A percentile compares a stretch with the other conserved stretches of the same genome.
These are phyloP conservation scores for Jatropha curcas DNA, from an alignment of 345 rosid genomes.

Conservation along the genomic window DNA sequence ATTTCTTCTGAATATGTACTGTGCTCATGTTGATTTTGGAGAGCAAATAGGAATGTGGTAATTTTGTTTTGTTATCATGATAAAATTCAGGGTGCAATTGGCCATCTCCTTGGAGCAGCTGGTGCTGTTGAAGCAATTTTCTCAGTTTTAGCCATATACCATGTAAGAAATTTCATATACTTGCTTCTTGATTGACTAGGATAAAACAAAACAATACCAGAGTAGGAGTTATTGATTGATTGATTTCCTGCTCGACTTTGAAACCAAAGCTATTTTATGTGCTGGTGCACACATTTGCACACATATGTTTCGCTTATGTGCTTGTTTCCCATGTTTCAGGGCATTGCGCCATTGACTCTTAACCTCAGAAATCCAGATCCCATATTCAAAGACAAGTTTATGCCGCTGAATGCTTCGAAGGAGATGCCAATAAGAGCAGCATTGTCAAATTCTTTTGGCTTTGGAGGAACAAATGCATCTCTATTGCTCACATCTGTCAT, in stretches of 20 bases:
- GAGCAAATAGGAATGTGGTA: background rate
- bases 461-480: conserved; percentile 93
- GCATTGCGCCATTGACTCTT: conserved; percentile 81
- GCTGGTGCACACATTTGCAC: background rate
- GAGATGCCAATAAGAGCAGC: conserved; percentile 68
- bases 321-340: conserved; percentile 53
- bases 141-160: conserved; percentile 65
- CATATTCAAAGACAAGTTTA: conserved; percentile 53
- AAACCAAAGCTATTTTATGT: background rate
- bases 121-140: conserved; percentile 94
- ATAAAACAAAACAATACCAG: background rate
- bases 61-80: background rate
- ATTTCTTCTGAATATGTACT: background rate
- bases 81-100: conserved; percentile 71
- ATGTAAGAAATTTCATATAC: conserved; percentile 40
- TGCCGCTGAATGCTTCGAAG: conserved; percentile 66
- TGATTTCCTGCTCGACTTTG: background rate
- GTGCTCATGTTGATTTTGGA: background rate
- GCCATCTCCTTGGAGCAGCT: conserved; percentile 99
- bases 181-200: background rate
- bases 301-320: too few relatives aligned
- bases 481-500: conserved; percentile 52
- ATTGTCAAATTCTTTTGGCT: conserved; percentile 91
- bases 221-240: background rate
- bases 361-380: conserved; percentile 80